Evolutionary conservation across 2,329 filamentous ascomycete genomes (phyloP), one percentile per base, ranked within the genome.

Genomic region (Aspergillus intermedius): DNA sequence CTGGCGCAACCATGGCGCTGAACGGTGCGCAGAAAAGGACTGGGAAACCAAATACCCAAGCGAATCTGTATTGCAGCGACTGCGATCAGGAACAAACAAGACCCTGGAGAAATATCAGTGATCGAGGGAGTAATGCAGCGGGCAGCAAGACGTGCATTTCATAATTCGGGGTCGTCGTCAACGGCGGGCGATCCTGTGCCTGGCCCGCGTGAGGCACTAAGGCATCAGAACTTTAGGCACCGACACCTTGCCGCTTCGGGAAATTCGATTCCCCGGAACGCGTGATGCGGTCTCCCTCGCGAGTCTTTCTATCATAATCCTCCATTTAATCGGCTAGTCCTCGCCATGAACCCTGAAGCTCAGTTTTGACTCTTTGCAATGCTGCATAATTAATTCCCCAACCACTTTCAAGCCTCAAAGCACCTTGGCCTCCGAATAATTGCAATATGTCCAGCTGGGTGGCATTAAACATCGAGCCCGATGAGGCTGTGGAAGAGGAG

Each of bases 401-500:
- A 12, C 5, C 34, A 6, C 1, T n/a, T 37, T 6, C 9, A 7
- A n/a, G 13, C 4, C 32, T 35, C n/a, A 9, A 3, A 35, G 32
- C 12, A 13, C n/a, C 5, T 35, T 35, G 7, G 5, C 37, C 12
- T 12, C 37, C 3, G 46, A 50, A 48, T 51, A 50, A 45, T 44
- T 51, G 40, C 55, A 63, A 41, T 51, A 77, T 77, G 75, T 70
- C 75, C 34, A 78, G 82, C 60, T 97, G 94, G 73, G 83, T 86
- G 61, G 88, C 91, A 46, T 83, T 96, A 69, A 98, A 98, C 67
- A 82, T 97, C 71, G 91, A 96, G 70, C 87, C 88, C 8, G 93
- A 96, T 71, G 88, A 94, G 63, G 88, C 88, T 49, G 76, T 86
- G 55, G 90, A 95, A 64, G 88, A 95, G 60, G 91, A 96, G 70